Evolutionary conservation across 2,329 filamentous ascomycete genomes (phyloP), one percentile per base, ranked within the genome.

Genomic region (Drechslerella dactyloides): DNA sequence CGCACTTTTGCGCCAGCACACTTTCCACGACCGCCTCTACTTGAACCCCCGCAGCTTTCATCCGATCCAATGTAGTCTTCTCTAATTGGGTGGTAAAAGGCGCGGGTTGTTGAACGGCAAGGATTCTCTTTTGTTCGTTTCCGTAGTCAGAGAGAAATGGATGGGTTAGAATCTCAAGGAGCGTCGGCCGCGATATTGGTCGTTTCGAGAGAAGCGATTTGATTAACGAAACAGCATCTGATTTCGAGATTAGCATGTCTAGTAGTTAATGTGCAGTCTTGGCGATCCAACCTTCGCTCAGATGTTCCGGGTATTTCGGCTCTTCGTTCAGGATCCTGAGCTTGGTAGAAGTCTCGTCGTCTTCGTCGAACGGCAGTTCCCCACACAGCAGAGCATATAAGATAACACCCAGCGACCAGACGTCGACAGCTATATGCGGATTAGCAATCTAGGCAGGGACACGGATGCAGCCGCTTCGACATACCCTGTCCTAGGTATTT

Each of bases 11-110:
- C 2, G 92, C 87, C 37, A 96, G 80, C 1, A 99, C 94, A 76
- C 94, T 96, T 78, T 97, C 93, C 74, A 97, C 93, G 6, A 99
- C 91, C 72, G 89, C 85, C 78, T 99, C 94, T 68, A 96, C 94
- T 77, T 97, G 90, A 23, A 97, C 92, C 0, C 94, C 94, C 3
- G 94, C 92, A 75, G 90, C 90, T 69, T 90, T 89, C 93, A 99
- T 97, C 23, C 94, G 86, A 74, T 96, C 88, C 24, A 99, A 80
- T 0, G 92, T 96, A 52, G 96, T 91, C 79, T 94, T 96, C 78
- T 99, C 94, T 30, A 97, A 78, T 1, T 88, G 81, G 0, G 93
- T 97, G 0, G 90, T 87, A 77, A 99, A 99, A 0, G 92, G 90
- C 0, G 91, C 83, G 0, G 90, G 88, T 56, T 90, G 89, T 74